A percentile compares a stretch with the other conserved stretches of the same genome.
phyloP scores from a whole-genome alignment of 192 early-diverging fungal genomes.

The Chytriomyces confervae region DNA sequence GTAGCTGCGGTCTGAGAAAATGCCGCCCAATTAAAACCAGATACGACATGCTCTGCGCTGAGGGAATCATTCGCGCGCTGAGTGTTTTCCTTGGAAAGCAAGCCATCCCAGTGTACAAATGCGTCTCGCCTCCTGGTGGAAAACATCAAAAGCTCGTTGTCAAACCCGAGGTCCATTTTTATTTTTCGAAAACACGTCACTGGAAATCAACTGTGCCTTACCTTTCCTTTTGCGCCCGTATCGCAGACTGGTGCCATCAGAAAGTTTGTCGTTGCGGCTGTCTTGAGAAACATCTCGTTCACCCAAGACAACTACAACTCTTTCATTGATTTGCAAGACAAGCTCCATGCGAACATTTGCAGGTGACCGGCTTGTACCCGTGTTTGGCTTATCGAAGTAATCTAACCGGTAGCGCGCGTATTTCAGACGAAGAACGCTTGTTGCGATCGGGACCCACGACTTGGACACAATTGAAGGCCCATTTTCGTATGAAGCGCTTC shows the following conservation, averaged over 20 bases:
- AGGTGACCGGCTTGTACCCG: slow-evolving; percentile 51
- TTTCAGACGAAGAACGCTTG: slow-evolving; percentile 85
- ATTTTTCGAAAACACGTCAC: not conserved
- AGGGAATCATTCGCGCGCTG: slow-evolving; percentile 91
- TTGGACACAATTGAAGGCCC: slow-evolving; percentile 92
- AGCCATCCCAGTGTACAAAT: slow-evolving; percentile 71
- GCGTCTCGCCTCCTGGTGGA: slow-evolving; percentile 63
- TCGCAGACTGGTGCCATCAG: slow-evolving; percentile 82
- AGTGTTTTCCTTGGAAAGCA: slow-evolving; percentile 79
- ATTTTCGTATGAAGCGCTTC: slow-evolving; percentile 92
- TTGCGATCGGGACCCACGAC: slow-evolving; percentile 98
- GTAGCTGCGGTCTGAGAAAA: slow-evolving; percentile 1
- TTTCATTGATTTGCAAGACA: slow-evolving; percentile 99
- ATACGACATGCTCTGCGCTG: slow-evolving; percentile 96
- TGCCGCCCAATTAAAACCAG: slow-evolving; percentile 51
- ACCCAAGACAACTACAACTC: slow-evolving; percentile 83
- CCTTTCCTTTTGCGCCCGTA: not conserved
- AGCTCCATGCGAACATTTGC: slow-evolving; percentile 97
- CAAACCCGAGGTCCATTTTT: slow-evolving; percentile 67
- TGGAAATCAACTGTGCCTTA: slow-evolving; percentile 7
- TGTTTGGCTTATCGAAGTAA: not conserved
- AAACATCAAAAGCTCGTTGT: slow-evolving; percentile 68
- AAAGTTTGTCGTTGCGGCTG: slow-evolving; percentile 85
- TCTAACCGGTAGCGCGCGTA: not conserved
- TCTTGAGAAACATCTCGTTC: slow-evolving; percentile 87